Conservation (phyloP, 176 grass and related monocot genomes). For the Triticum turgidum region DNA sequence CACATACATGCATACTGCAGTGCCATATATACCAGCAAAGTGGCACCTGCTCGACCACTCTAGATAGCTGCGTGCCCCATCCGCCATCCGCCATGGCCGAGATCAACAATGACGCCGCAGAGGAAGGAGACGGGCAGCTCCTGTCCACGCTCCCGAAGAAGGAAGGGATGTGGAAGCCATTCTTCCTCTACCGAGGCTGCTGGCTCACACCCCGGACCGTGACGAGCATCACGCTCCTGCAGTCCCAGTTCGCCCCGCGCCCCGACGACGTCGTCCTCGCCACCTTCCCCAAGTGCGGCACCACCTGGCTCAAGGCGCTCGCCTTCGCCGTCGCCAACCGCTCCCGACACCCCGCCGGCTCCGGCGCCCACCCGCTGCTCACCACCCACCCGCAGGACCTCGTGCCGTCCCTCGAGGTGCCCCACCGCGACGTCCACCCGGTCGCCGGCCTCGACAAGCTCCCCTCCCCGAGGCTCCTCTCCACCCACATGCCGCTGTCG, state of each 20-base stretch:
- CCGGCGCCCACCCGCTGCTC: background rate
- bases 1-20: background rate
- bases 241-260: conserved; percentile 21
- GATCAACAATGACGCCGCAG: background rate
- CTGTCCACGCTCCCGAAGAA: conserved; percentile 1
- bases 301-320: conserved; percentile 45
- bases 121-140: background rate
- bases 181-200: conserved; percentile 14
- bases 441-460: background rate
- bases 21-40: background rate
- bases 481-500: background rate
- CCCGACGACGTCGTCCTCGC: conserved; percentile 32
- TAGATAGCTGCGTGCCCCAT: no score
- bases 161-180: background rate
- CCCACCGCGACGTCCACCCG: background rate
- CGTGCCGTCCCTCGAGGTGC: background rate
- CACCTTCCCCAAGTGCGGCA: conserved; percentile 30
- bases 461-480: conserved; percentile 12
- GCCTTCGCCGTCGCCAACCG: conserved; percentile 19
- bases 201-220: background rate
- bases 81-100: background rate
- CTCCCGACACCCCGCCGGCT: background rate
- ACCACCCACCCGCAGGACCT: background rate
- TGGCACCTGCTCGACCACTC: background rate
- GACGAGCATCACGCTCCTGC: background rate